A percentile compares a stretch with the other conserved stretches of the same genome.
phyloP scores from a whole-genome alignment of 192 early-diverging fungal species.

The Coemansia sp. region DNA sequence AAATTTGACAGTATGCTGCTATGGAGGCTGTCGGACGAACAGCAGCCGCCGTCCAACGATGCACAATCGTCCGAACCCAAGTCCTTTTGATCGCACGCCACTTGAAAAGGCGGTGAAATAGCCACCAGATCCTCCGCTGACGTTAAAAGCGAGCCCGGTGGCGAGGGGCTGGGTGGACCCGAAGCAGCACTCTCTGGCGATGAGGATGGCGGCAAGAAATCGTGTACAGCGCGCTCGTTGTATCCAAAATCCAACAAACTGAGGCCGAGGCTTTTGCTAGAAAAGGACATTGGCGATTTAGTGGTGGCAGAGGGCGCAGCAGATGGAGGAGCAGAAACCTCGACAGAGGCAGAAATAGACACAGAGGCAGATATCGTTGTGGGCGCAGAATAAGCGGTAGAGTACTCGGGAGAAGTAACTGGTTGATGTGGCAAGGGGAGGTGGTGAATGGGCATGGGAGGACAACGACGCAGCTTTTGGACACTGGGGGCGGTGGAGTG shows the following conservation, averaged over 20 bases:
- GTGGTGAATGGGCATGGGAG: conserved; percentile 8
- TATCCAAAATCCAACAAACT: conserved; percentile 43
- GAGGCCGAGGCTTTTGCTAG: conserved; percentile 46
- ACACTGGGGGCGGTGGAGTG: conserved; percentile 7
- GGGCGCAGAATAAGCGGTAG: conserved; percentile 2
- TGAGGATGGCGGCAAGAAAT: conserved; percentile 24
- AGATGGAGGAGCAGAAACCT: conserved; percentile 1
- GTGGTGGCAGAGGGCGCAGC: background rate
- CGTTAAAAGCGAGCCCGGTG: background rate
- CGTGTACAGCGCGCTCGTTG: conserved; percentile 19
- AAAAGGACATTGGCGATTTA: conserved; percentile 33
- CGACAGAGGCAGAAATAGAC: background rate
- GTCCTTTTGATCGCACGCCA: background rate
- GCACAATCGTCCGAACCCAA: background rate
- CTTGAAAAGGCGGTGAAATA: background rate
- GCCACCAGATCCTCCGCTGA: background rate
- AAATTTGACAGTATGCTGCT: background rate
- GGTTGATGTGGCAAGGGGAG: background rate
- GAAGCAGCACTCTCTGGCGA: conserved; percentile 8
- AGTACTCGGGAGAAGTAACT: conserved; percentile 3
- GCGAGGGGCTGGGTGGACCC: conserved; percentile 7
- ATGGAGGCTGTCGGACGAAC: background rate
- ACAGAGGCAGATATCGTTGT: background rate
- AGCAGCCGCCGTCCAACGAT: background rate
- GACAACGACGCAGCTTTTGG: conserved; percentile 11